Conservation (phyloP, 2,329 filamentous ascomycete genomes). For the Didymella glomerata region DNA sequence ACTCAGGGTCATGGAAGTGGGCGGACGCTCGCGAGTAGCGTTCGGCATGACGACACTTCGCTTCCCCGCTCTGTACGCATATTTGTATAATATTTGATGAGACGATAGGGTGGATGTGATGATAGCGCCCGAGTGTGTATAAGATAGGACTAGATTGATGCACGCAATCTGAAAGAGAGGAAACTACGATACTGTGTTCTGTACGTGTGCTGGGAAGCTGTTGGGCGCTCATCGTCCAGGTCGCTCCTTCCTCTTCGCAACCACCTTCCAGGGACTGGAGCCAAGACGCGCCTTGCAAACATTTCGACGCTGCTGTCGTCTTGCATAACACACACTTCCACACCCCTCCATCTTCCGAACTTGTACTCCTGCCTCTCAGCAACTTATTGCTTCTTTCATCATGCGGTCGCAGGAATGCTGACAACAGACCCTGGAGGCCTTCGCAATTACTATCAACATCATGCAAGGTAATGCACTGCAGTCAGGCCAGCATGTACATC, state of each 20-base stretch:
- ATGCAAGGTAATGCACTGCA: neutral
- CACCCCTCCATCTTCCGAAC: no score
- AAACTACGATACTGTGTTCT: neutral
- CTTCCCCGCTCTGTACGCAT: constrained; percentile 44
- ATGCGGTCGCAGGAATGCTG: neutral
- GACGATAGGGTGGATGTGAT: constrained; percentile 3
- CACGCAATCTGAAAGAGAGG: neutral
- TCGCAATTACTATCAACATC: neutral
- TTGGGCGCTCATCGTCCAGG: neutral
- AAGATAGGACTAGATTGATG: constrained; percentile 9
- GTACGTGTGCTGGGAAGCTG: neutral
- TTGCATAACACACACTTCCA: no score
- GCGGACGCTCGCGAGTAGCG: neutral
- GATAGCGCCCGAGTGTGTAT: constrained; percentile 7
- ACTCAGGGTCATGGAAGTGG: constrained; percentile 15
- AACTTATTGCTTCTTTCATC: neutral
- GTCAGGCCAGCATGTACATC: neutral
- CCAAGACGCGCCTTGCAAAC: no score
- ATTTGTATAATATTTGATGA: constrained; percentile 23
- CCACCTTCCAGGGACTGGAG: no score
- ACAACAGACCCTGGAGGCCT: neutral
- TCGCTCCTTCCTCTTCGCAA: no score
- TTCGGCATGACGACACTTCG: constrained; percentile 29
- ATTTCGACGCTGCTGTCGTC: no score
- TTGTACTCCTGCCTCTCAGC: neutral